phyloP scores from a whole-genome alignment of 306 rosid genomes.

The Cercis canadensis region DNA sequence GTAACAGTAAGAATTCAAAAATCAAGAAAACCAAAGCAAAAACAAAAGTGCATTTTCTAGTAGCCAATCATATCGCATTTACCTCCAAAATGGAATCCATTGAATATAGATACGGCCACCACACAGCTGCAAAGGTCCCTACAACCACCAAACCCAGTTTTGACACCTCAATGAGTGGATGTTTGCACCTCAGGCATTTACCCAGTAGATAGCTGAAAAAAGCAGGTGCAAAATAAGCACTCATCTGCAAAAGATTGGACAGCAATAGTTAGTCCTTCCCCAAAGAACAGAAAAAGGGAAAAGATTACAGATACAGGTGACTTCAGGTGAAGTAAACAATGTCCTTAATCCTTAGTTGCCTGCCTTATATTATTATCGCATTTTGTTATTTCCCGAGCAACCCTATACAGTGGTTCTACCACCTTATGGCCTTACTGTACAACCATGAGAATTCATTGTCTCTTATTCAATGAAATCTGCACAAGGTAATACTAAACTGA shows the following conservation, averaged over 20 bases:
- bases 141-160: conserved; percentile 81
- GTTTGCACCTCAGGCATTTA: conserved; percentile 66
- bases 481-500: not conserved
- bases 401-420: conserved; percentile 8
- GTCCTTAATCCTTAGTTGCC: not conserved
- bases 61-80: conserved; percentile 8
- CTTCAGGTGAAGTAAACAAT: conserved; percentile 15
- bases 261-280: conserved; percentile 20
- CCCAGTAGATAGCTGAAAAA: conserved; percentile 92
- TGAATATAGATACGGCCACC: conserved; percentile 94
- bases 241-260: conserved; percentile 70
- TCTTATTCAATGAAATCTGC: conserved; percentile 8
- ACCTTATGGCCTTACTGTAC: conserved; percentile 24
- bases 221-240: conserved; percentile 91
- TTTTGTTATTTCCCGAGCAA: conserved; percentile 9
- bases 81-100: conserved; percentile 69
- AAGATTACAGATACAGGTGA: not conserved
- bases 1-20: not conserved
- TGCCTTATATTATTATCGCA: not conserved
- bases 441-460: not conserved
- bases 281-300: not conserved
- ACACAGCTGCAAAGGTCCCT: conserved; percentile 73
- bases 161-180: conserved; percentile 72
- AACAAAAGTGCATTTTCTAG: conserved; percentile 5
- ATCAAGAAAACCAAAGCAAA: not conserved